phyloP scores from a whole-genome alignment of 1,284 basidiomycete species.

The Pyrrhoderma lamaoense region DNA sequence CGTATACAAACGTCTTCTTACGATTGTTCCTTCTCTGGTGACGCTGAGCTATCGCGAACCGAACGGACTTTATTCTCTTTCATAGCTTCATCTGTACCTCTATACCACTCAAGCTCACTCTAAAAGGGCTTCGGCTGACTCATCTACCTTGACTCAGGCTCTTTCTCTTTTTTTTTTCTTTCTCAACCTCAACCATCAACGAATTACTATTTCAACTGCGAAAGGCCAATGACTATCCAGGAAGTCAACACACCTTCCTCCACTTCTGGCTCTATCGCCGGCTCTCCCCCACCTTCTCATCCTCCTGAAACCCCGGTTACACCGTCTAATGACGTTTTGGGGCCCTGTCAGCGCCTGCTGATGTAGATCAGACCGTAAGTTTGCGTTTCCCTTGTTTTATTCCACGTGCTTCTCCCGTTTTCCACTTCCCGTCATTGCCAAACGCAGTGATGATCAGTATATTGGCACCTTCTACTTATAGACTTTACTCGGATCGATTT shows the following conservation, averaged over 20 bases:
- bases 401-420: not conserved
- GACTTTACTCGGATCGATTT: constrained; percentile 11
- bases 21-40: constrained; percentile 30
- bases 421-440: not conserved
- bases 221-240: constrained; percentile 20
- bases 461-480: not conserved
- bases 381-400: not conserved
- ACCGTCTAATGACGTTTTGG: constrained; percentile 32
- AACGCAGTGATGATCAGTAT: not conserved
- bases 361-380: constrained; percentile 12
- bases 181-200: not conserved
- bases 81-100: constrained; percentile 5
- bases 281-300: constrained; percentile 33
- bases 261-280: constrained; percentile 35
- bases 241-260: constrained; percentile 54
- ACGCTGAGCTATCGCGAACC: constrained; percentile 58
- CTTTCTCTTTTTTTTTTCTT: constrained; percentile 6
- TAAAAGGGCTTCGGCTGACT: not conserved
- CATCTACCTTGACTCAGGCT: not conserved
- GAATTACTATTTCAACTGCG: constrained; percentile 1
- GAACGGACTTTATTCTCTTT: constrained; percentile 2
- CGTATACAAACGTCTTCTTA: constrained; percentile 1
- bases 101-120: constrained; percentile 8
- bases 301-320: constrained; percentile 38
- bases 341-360: constrained; percentile 26